These are phyloP conservation scores for Geotrichum reessii DNA, from an alignment of 1,139 yeast genomes.

Conservation along the genomic window DNA sequence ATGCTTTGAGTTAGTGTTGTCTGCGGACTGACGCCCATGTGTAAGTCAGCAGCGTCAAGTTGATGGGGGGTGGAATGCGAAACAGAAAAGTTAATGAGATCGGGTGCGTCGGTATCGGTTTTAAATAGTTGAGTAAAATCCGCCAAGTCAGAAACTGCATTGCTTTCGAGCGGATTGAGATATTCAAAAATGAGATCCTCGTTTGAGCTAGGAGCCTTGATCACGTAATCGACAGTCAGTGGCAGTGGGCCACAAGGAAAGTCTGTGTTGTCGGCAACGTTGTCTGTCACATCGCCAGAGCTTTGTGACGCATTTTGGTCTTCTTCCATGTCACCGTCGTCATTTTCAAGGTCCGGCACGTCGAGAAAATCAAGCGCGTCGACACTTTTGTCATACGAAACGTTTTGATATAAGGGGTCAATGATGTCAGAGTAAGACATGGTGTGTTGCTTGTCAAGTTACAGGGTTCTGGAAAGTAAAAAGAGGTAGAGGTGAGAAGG, in stretches of 20 bases:
- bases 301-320: neutral
- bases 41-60: neutral
- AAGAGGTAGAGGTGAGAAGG: no score
- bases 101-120: neutral
- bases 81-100: neutral
- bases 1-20: neutral
- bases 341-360: neutral
- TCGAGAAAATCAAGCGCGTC: neutral
- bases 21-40: neutral
- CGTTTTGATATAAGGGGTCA: neutral
- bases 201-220: neutral
- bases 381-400: neutral
- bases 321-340: neutral
- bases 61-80: neutral
- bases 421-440: neutral
- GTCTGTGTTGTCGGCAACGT: neutral
- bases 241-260: neutral
- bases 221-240: neutral
- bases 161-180: neutral
- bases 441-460: no score
- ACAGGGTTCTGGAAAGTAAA: no score
- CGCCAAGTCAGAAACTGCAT: neutral
- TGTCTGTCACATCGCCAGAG: neutral
- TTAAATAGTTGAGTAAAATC: neutral
- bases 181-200: neutral